phyloP scores from a whole-genome alignment of 2,329 filamentous ascomycete genomes.

The Emergomyces africanus region DNA sequence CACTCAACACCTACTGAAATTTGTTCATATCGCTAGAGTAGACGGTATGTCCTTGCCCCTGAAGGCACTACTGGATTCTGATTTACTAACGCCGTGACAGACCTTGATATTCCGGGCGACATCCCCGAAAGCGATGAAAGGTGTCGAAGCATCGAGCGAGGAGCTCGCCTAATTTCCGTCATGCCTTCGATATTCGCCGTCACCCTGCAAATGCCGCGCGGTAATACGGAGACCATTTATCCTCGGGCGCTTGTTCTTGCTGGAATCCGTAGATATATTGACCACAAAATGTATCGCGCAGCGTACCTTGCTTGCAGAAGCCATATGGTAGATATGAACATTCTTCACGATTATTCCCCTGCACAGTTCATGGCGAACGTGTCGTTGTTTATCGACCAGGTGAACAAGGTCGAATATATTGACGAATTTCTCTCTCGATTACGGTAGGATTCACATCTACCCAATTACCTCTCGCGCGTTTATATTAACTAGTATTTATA shows the following conservation, averaged over 20 bases:
- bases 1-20: constrained; percentile 83
- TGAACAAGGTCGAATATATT: constrained; percentile 68
- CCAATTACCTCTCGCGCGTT: background rate
- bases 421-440: constrained; percentile 85
- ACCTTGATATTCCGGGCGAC: constrained; percentile 70
- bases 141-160: constrained; percentile 83
- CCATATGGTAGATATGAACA: constrained; percentile 96
- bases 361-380: constrained; percentile 70
- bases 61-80: background rate
- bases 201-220: constrained; percentile 86
- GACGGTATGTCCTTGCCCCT: constrained; percentile 41
- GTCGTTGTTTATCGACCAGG: constrained; percentile 65
- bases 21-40: constrained; percentile 62
- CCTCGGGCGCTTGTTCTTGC: constrained; percentile 86
- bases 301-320: constrained; percentile 83
- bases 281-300: constrained; percentile 63
- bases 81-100: constrained; percentile 33
- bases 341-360: constrained; percentile 86
- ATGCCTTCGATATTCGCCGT: constrained; percentile 80
- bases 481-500: constrained; percentile 16
- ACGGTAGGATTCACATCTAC: constrained; percentile 40
- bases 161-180: constrained; percentile 72
- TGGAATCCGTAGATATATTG: constrained; percentile 71
- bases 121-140: constrained; percentile 86
- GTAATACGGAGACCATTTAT: constrained; percentile 90